Percentiles rank a stretch among this genome's conserved stretches.
These are phyloP conservation scores for Eragrostis tef DNA, from an alignment of 202 grass and related monocot genomes.

Conservation along the genomic window DNA sequence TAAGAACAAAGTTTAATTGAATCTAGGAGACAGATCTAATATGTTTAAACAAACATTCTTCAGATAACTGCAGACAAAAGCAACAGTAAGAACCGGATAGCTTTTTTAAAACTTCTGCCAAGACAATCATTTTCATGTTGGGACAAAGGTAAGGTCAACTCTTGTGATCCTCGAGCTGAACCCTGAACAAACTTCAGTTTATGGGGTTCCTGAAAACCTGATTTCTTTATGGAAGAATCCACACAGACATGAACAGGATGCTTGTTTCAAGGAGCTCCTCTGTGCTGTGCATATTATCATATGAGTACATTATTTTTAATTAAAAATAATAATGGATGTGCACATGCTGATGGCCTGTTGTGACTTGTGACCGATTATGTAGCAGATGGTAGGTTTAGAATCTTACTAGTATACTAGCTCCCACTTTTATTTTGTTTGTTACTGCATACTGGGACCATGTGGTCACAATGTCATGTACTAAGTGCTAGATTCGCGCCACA, in stretches of 20 bases:
- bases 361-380: constrained; percentile 31
- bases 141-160: constrained; percentile 54
- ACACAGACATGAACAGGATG: constrained; percentile 40
- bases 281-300: constrained; percentile 27
- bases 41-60: constrained; percentile 34
- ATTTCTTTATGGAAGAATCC: constrained; percentile 52
- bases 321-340: constrained; percentile 32
- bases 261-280: constrained; percentile 46
- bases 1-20: not conserved
- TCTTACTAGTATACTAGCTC: constrained; percentile 22
- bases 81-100: constrained; percentile 14
- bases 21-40: not conserved
- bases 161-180: not conserved
- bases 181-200: constrained; percentile 42
- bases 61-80: constrained; percentile 33
- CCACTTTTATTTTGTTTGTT: too few species aligned
- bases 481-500: too few species aligned
- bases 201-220: constrained; percentile 1
- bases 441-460: constrained; percentile 26
- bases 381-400: too few species aligned
- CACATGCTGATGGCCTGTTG: constrained; percentile 9
- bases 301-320: not conserved
- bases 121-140: constrained; percentile 17
- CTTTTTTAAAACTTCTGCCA: constrained; percentile 36
- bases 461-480: constrained; percentile 18